phyloP scores from a whole-genome alignment of 2,329 filamentous ascomycete genomes.

The Cercospora sp. region DNA sequence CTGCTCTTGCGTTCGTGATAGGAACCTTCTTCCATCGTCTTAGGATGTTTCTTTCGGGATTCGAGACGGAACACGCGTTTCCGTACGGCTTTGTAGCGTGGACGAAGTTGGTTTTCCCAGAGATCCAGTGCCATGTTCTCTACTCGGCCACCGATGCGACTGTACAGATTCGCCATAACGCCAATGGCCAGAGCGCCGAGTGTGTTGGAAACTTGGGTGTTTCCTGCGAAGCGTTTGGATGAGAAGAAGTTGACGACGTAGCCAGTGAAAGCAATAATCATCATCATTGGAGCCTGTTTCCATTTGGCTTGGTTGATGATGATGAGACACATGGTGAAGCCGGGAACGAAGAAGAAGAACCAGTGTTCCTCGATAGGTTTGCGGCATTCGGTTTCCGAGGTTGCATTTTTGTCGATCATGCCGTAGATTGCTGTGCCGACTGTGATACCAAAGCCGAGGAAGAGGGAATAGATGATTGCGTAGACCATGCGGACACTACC shows the following conservation, averaged over 20 bases:
- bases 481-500: slow-evolving; percentile 57
- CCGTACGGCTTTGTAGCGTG: slow-evolving; percentile 36
- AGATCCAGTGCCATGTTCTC: slow-evolving; percentile 58
- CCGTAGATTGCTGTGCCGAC: slow-evolving; percentile 54
- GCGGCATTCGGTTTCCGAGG: slow-evolving; percentile 45
- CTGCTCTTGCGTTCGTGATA: slow-evolving; percentile 7
- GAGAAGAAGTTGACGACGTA: slow-evolving; percentile 76
- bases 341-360: slow-evolving; percentile 71
- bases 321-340: slow-evolving; percentile 72
- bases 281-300: slow-evolving; percentile 75
- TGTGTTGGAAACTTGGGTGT: slow-evolving; percentile 74
- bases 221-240: slow-evolving; percentile 64
- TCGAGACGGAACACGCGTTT: slow-evolving; percentile 35
- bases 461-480: slow-evolving; percentile 55
- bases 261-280: slow-evolving; percentile 70
- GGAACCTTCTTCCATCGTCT: slow-evolving; percentile 36
- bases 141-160: slow-evolving; percentile 61
- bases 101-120: slow-evolving; percentile 55
- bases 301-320: slow-evolving; percentile 81
- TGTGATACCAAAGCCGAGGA: slow-evolving; percentile 55
- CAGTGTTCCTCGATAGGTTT: slow-evolving; percentile 54
- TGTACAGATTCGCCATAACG: slow-evolving; percentile 76
- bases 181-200: slow-evolving; percentile 76
- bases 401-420: slow-evolving; percentile 50
- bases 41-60: slow-evolving; percentile 25